Base-by-base conservation (phyloP, 169 alveolate genomes). In the Plasmodium vinckei region DNA sequence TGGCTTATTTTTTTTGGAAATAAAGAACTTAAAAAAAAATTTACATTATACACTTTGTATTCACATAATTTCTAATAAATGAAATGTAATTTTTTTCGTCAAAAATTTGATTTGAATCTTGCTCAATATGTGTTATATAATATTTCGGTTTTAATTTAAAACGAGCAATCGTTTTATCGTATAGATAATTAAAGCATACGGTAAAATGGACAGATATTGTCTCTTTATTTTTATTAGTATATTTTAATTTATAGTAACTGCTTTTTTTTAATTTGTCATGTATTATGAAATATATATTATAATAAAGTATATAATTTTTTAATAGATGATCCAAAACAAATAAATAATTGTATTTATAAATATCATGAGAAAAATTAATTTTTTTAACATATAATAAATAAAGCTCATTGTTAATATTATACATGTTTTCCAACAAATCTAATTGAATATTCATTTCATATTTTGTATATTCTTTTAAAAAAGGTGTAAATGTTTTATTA, bases 371-470 rank as follows among this genome's bases (percentile, higher is more conserved):
- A 51, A 69, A 71, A 23, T 86, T 86, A 70, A 86, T 86, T 70
- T 86, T 86, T 59, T 86, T 86, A 19, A 23, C 12, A 86, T 86
- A 86, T 64, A 86, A 72, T 53, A 86, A 71, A 86, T 86, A 86
- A 15, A 86, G 59, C 60, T 86, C 91, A 54, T 70, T 59, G 65
- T 86, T 86, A n/a, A 86, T 71, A 27, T 23, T 70, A 46, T 70
- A 86, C 59, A 71, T 86, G 60, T 86, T 86, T 86, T 86, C 91
- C 61, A 86, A 64, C 51, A 86, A 86, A 71, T 86, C 91, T 42
- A 86, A 60, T 23, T 86, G 87, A 21, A 86, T 87, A 69, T 86
- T 70, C 87, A 65, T 86, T 42, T 68, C 79, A 39, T 59, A 69
- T 27, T 86, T 46, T 70, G 25, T 75, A 64, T 15, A 15, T 21